A percentile compares a stretch with the other conserved stretches of the same genome.
These are phyloP conservation scores for Leishmania lainsoni DNA, from an alignment of 208 protist species.

Conservation along the genomic window DNA sequence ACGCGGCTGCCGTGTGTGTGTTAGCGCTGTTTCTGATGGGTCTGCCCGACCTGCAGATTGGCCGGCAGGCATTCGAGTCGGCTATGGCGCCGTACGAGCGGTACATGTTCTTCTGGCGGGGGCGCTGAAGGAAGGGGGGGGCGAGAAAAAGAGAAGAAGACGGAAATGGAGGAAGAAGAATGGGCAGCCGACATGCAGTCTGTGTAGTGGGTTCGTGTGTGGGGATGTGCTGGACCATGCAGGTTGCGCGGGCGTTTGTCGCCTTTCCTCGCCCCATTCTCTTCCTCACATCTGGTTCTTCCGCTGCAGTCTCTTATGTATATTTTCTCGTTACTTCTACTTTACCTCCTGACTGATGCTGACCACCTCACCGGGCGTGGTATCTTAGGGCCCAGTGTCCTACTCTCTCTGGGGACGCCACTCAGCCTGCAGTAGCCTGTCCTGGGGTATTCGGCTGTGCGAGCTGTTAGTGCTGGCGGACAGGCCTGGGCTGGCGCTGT, in stretches of 20 bases:
- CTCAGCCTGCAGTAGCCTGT: background rate
- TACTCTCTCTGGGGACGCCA: background rate
- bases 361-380: background rate
- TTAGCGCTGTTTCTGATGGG: conserved; percentile 78
- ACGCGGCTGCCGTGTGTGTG: conserved; percentile 44
- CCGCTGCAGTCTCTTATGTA: background rate
- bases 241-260: too few relatives aligned
- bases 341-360: background rate
- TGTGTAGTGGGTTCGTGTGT: background rate
- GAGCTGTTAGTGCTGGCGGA: background rate
- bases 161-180: background rate
- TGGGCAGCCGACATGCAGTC: background rate
- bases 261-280: background rate
- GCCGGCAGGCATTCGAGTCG: conserved; percentile 56
- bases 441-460: background rate
- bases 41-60: conserved; percentile 78
- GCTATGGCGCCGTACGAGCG: conserved; percentile 61
- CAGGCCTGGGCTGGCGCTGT: background rate
- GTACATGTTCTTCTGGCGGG: conserved; percentile 65
- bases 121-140: background rate
- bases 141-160: background rate
- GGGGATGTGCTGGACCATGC: background rate
- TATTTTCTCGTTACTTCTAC: background rate
- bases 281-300: background rate
- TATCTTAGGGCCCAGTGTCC: background rate